Percentiles rank a stretch among this genome's conserved stretches.
phyloP scores from a whole-genome alignment of 2,329 filamentous ascomycete genomes.

The Penicillium sclerotigenum region DNA sequence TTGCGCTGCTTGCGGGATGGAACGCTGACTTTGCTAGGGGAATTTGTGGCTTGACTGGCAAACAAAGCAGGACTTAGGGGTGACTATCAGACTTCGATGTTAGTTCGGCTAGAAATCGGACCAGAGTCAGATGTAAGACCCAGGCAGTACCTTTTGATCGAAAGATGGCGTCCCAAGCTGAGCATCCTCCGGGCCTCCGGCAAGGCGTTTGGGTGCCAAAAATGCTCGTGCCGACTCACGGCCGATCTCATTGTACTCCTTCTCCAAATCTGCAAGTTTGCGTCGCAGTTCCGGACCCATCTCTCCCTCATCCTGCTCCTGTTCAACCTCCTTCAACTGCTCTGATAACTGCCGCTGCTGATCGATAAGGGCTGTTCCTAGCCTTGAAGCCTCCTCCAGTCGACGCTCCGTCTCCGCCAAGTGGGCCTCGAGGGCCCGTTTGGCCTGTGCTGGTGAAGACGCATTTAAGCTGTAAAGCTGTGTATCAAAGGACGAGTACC shows the following conservation, averaged over 20 bases:
- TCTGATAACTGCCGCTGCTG: constrained; percentile 82
- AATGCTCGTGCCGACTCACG: constrained; percentile 86
- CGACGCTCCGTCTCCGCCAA: constrained; percentile 87
- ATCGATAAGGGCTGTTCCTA: constrained; percentile 82
- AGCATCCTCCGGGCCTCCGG: constrained; percentile 64
- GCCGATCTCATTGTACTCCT: constrained; percentile 91
- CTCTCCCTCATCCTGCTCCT: constrained; percentile 70
- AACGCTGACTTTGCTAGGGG: constrained; percentile 83
- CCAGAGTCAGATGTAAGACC: neutral
- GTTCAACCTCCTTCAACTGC: constrained; percentile 78
- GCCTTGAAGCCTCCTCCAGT: constrained; percentile 83
- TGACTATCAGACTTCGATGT: constrained; percentile 47
- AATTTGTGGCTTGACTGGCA: constrained; percentile 77
- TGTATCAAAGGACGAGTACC: constrained; percentile 81
- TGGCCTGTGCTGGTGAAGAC: constrained; percentile 82
- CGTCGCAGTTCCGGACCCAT: constrained; percentile 78
- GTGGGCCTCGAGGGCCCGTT: constrained; percentile 84
- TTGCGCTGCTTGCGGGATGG: constrained; percentile 87
- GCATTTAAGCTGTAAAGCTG: constrained; percentile 75
- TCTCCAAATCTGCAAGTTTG: constrained; percentile 82
- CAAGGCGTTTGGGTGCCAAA: constrained; percentile 73
- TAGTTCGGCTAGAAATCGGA: constrained; percentile 4
- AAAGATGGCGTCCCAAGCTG: constrained; percentile 44
- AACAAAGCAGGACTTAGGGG: constrained; percentile 74
- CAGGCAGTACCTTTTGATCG: constrained; percentile 45